These are phyloP conservation scores for Dictyostelium discoideum DNA, from an alignment of 78 protist genomes.

Conservation along the genomic window DNA sequence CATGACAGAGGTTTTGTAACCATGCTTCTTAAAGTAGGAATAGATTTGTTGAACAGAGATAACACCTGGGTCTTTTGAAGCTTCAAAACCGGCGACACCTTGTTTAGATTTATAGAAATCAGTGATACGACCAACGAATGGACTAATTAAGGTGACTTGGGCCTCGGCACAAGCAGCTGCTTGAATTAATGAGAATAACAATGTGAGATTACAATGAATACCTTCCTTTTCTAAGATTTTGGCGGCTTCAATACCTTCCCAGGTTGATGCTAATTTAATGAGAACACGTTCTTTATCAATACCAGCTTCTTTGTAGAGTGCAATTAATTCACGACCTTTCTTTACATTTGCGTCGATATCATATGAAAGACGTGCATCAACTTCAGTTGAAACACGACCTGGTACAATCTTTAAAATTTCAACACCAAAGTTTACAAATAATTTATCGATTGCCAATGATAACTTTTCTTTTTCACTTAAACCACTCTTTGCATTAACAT, in stretches of 20 bases:
- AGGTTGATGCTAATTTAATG: conserved; percentile 97
- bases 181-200: conserved; percentile 94
- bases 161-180: conserved; percentile 97
- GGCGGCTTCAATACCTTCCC: conserved; percentile 98
- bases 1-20: conserved; percentile 96
- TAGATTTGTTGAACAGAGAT: conserved; percentile 89
- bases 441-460: conserved; percentile 82
- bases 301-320: conserved; percentile 93
- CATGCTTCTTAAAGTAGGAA: conserved; percentile 95
- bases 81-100: conserved; percentile 50
- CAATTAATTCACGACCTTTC: conserved; percentile 92
- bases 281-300: conserved; percentile 90
- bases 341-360: conserved; percentile 91
- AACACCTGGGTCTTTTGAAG: conserved; percentile 96
- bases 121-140: conserved; percentile 98
- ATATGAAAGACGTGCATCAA: conserved; percentile 97
- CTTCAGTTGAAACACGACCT: conserved; percentile 97
- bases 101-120: conserved; percentile 91
- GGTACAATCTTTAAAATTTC: conserved; percentile 98
- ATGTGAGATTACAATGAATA: conserved; percentile 97
- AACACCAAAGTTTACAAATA: conserved; percentile 94
- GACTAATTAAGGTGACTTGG: conserved; percentile 95
- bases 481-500: conserved; percentile 67
- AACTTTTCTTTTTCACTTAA: conserved; percentile 33
- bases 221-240: conserved; percentile 92